Base-by-base conservation (phyloP, 768 basidiomycete species). In the Punctularia strigosozonata region DNA sequence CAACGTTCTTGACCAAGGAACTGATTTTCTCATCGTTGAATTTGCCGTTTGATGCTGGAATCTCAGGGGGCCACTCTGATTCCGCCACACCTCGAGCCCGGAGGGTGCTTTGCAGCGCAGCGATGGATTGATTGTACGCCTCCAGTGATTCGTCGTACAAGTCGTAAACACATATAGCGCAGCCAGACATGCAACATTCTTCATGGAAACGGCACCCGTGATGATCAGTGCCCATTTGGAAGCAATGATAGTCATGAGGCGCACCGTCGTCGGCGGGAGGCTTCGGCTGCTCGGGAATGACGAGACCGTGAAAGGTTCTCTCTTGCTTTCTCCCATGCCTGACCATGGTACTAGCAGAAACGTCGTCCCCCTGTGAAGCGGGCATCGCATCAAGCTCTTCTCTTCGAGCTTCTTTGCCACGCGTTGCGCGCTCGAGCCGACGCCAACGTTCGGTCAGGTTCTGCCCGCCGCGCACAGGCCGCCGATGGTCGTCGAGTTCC, bases 121-220 rank as follows among this genome's bases (percentile, higher is more conserved):
- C 49, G 1, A 89, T 46, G 4, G 76, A 66, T 10, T 69, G 64
- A 19, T 70, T 67, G 61, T 89, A 89, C 10, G 61, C 64, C 18
- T 63, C 62, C 2, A 86, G 55, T 1, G 79, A 71, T 35, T 89
- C 86, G 43, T 84, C 77, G 58, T 90, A 88, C 19, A 90, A 56
- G 48, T 89, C 87, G 58, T 92, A 86, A 6, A 92, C 82, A 55
- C 90, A 92, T n/a, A 91, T 59, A 0, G 88, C 84, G 51, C 90
- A 94, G 22, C 86, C 86, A 2, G 87, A 89, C 89, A 92, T 92
- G 63, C 89, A 94, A 57, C 89, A 91, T 58, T 90, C 89, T 90
- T 7, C 4, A 15, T n/a, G 26, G 13, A 36, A 12, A 20, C 15
- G 12, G 38, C 14, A 30, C 28, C 17, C 26, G 26, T 26, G 28